A percentile compares a stretch with the other conserved stretches of the same genome.
phyloP scores from a whole-genome alignment of 2,329 filamentous ascomycete species.

The Emergomyces pasteurianus region DNA sequence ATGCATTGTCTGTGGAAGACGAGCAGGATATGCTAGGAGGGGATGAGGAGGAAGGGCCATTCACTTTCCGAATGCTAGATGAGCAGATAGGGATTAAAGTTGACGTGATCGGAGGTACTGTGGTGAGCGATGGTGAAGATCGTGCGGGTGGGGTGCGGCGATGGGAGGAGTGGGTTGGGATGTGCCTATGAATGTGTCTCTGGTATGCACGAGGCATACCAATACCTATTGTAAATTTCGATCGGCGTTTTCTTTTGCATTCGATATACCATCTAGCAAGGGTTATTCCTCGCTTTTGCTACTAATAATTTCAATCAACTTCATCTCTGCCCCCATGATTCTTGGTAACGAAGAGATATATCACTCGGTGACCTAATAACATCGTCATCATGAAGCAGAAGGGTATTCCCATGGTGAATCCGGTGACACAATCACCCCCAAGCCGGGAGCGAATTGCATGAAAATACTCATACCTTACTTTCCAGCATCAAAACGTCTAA shows the following conservation, averaged over 20 bases:
- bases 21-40: constrained; percentile 80
- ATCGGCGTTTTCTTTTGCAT: not conserved
- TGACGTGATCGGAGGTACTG: constrained; percentile 57
- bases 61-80: constrained; percentile 69
- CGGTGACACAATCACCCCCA: not conserved
- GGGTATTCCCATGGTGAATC: too few species aligned
- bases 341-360: not conserved
- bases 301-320: not conserved
- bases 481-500: not conserved
- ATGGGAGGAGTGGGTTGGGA: constrained; percentile 87
- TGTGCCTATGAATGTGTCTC: constrained; percentile 49
- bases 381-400: not conserved
- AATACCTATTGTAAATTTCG: not conserved
- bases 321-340: not conserved
- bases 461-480: not conserved
- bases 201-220: not conserved
- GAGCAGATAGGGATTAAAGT: constrained; percentile 67
- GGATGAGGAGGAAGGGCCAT: constrained; percentile 63
- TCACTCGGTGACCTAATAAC: not conserved
- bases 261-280: not conserved
- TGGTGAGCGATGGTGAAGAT: constrained; percentile 45
- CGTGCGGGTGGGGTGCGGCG: constrained; percentile 60
- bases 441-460: not conserved
- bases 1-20: constrained; percentile 33
- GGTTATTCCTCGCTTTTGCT: not conserved